Base-by-base conservation (phyloP, 2,329 filamentous ascomycete species). In the Aureobasidium sp. region DNA sequence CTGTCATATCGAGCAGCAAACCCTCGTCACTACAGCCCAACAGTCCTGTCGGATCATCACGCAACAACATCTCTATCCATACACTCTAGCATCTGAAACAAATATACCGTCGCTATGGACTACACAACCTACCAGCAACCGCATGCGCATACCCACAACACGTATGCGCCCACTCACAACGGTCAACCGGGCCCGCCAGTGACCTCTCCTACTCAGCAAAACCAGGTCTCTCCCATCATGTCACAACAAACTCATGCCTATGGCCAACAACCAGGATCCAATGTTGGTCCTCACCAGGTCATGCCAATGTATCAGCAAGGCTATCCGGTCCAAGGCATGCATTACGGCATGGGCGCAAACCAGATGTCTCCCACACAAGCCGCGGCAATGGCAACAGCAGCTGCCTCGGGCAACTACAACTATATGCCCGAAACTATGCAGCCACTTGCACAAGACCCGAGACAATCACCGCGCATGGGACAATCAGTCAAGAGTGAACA, bases 301-400 rank as follows among this genome's bases (percentile, higher is more conserved):
- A 82, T 84, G 69, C 82, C 82, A 66, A 89, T 86, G 81, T 96
- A 96, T 74, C 83, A 88, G 72, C 80, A 84, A 65, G 93, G 91
- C 71, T 86, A 84, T 63, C 83, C 86, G 10, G 62, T 67, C 65
- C 81, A 85, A 67, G 81, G 81, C 69, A 90, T 95, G 84, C 77
- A 79, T 62, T 77, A 76, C 23, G 95, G 95, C 61, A 90, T 93
- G 75, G 87, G 87, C 35, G 84, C 87, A 21, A 90, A 91, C 49
- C 90, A 95, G 74, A 58, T 58, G 55, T 58, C 55, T 27, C 55
- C 55, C 5, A 58, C 55, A 25, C 91, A 91, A 15, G 92, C 93
- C 53, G 92, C 92, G 61, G 94, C 96, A 89, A 61, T 61, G 38
- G 92, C 88, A 23, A 96, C 92, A 1, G 93, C 93, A 19, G 92